Conservation (phyloP, 2,329 filamentous ascomycete species). For the Cercospora beticola region DNA sequence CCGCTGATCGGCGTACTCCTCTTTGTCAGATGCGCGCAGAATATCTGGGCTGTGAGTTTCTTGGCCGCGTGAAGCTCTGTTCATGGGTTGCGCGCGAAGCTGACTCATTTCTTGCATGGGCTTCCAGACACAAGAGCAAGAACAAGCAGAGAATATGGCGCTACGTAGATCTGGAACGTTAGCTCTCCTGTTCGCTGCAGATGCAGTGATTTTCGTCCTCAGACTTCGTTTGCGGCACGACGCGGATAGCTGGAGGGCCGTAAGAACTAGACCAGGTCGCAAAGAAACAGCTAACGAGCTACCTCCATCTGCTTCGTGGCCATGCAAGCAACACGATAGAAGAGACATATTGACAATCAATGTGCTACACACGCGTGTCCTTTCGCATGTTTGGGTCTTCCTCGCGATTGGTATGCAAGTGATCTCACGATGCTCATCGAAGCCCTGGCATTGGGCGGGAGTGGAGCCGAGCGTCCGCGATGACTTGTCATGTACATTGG, state of each 20-base stretch:
- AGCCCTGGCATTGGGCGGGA: conserved; percentile 1
- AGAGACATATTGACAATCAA: not conserved
- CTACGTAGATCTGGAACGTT: not conserved
- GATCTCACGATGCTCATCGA: not conserved
- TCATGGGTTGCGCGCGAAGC: not conserved
- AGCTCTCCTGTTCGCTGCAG: not conserved
- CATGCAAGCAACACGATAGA: not conserved
- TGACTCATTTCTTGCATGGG: not conserved
- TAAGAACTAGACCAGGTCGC: not conserved
- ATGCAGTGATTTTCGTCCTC: not conserved
- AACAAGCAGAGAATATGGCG: not conserved
- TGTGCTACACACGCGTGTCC: not conserved
- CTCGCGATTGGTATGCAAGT: not conserved
- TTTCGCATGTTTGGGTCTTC: not conserved
- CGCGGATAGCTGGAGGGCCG: not conserved
- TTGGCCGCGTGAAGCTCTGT: not conserved
- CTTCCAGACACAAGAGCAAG: not conserved
- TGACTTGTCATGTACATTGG: not conserved
- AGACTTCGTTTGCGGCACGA: not conserved
- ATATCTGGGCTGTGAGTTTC: not conserved
- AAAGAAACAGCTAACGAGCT: not conserved
- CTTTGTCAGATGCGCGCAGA: not conserved
- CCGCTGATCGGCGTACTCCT: not conserved
- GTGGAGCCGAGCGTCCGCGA: not conserved
- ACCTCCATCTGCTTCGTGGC: not conserved